These are phyloP conservation scores for Rhododendron molle DNA, from an alignment of 148 eudicot genomes.

Conservation along the genomic window DNA sequence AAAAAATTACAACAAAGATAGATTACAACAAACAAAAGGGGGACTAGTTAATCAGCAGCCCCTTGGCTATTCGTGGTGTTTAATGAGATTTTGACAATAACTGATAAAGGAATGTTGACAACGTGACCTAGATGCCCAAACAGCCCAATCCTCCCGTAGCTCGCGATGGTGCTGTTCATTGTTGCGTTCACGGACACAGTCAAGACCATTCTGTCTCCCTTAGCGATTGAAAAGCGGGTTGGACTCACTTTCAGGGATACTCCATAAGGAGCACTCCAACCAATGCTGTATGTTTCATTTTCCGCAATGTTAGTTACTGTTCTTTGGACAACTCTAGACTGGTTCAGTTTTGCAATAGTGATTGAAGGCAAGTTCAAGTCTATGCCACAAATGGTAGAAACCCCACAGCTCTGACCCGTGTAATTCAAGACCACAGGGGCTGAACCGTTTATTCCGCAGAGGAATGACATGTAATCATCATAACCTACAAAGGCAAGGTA, in stretches of 20 bases:
- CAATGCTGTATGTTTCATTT: conserved; percentile 66
- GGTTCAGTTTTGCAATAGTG: conserved; percentile 70
- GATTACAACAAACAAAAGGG: background rate
- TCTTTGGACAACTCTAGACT: conserved; percentile 58
- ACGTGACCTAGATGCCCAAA: conserved; percentile 79
- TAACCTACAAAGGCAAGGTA: conserved; percentile 43
- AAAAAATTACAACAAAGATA: background rate
- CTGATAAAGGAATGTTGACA: conserved; percentile 68
- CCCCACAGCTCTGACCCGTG: conserved; percentile 69
- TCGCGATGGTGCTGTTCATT: conserved; percentile 47
- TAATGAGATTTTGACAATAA: conserved; percentile 50
- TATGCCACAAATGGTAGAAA: conserved; percentile 39
- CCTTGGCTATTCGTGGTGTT: conserved; percentile 34
- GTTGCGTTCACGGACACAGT: conserved; percentile 50
- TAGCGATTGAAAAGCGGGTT: conserved; percentile 47
- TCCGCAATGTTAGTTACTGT: conserved; percentile 57
- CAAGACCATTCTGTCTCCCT: conserved; percentile 64
- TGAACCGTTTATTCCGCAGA: conserved; percentile 90
- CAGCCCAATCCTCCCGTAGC: conserved; percentile 88
- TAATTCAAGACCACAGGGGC: conserved; percentile 72
- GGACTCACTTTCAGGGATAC: conserved; percentile 69
- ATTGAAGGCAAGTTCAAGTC: conserved; percentile 91
- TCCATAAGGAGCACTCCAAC: conserved; percentile 89
- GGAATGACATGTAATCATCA: conserved; percentile 71
- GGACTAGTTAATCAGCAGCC: background rate